Percentiles rank a stretch among this genome's conserved stretches.
These are phyloP conservation scores for Beauveria pseudobassiana DNA, from an alignment of 2,329 filamentous ascomycete genomes.

Conservation along the genomic window DNA sequence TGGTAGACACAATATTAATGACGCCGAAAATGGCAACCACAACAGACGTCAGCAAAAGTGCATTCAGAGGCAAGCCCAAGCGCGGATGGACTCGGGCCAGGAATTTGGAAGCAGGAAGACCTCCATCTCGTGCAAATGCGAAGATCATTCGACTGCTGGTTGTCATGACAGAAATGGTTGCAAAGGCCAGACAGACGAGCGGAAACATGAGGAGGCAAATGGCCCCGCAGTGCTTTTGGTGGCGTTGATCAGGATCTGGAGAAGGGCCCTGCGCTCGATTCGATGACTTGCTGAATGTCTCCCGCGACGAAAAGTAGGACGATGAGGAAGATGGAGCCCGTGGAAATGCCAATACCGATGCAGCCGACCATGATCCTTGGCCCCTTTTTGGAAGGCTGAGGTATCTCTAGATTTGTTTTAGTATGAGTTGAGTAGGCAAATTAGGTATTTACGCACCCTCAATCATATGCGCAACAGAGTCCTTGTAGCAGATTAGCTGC, in stretches of 20 bases:
- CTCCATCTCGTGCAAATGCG: slow-evolving; percentile 57
- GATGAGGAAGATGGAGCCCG: slow-evolving; percentile 55
- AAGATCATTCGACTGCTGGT: slow-evolving; percentile 60
- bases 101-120: slow-evolving; percentile 52
- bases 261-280: slow-evolving; percentile 48
- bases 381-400: slow-evolving; percentile 22
- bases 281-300: slow-evolving; percentile 48
- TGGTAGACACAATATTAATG: slow-evolving; percentile 60
- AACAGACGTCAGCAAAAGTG: slow-evolving; percentile 50
- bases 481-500: slow-evolving; percentile 12
- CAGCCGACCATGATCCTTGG: slow-evolving; percentile 42
- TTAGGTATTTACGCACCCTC: slow-evolving; percentile 14
- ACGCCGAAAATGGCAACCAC: slow-evolving; percentile 61
- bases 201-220: slow-evolving; percentile 62
- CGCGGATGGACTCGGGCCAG: slow-evolving; percentile 55
- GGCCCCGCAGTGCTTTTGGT: slow-evolving; percentile 52
- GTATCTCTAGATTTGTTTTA: slow-evolving; percentile 18
- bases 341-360: slow-evolving; percentile 54
- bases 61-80: slow-evolving; percentile 59
- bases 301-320: slow-evolving; percentile 58
- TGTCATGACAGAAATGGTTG: slow-evolving; percentile 56
- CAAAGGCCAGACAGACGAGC: slow-evolving; percentile 56
- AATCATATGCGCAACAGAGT: slow-evolving; percentile 29
- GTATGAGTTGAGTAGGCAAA: background rate
- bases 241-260: slow-evolving; percentile 56